Percentiles rank a stretch among this genome's conserved stretches.
Evolutionary conservation across 164 flowering plant species (phyloP).

Genomic region (Liriodendron chinense): DNA sequence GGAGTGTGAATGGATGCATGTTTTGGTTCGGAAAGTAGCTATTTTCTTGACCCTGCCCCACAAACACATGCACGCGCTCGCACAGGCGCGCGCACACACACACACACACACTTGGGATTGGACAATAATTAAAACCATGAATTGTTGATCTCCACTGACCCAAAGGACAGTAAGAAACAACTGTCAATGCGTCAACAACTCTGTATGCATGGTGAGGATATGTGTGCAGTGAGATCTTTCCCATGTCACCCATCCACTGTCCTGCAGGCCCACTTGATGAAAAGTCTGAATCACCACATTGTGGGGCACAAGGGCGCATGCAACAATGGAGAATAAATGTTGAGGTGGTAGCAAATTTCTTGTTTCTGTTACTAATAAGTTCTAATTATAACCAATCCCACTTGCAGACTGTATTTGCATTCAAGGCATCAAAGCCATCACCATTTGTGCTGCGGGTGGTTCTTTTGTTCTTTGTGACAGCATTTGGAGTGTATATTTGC

Average conservation of each 20-base stretch:
- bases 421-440: constrained; percentile 20
- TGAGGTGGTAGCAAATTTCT: neutral
- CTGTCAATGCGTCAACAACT: too few relatives aligned
- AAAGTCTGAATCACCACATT: neutral
- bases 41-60: neutral
- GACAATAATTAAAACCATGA: too few relatives aligned
- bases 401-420: constrained; percentile 25
- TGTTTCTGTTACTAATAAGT: neutral
- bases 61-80: too few relatives aligned
- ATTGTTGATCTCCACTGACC: too few relatives aligned
- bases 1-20: neutral
- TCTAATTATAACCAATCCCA: constrained; percentile 5
- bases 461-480: constrained; percentile 20
- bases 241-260: neutral
- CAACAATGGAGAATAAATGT: neutral
- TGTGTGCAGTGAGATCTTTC: neutral
- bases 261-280: neutral
- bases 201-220: too few relatives aligned
- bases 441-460: constrained; percentile 17
- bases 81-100: too few relatives aligned
- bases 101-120: too few relatives aligned
- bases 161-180: too few relatives aligned
- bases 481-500: constrained; percentile 24
- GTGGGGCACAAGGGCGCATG: neutral
- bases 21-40: neutral